Evolutionary conservation across 2,329 filamentous ascomycete species (phyloP), one percentile per base, ranked within the genome.

Genomic region (Beauveria scarabaeidicola): DNA sequence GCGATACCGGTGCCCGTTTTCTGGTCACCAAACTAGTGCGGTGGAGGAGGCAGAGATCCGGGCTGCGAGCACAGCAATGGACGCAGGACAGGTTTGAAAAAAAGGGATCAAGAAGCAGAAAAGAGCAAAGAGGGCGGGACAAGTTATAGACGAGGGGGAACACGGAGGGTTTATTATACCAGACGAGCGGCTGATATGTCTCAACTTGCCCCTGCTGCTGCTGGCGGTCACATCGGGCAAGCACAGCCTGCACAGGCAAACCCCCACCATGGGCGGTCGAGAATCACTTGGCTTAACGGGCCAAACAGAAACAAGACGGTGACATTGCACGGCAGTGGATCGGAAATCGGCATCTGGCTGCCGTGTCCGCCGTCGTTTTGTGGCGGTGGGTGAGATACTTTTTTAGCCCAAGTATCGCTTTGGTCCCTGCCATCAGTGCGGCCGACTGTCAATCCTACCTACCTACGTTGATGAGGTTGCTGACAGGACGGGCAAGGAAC

Each of bases 201-300:
- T 40, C 53, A 27, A 7, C 3, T 19, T 19, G 11, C 53, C 53
- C 41, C 21, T 27, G 48, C 19, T 11, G 11, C 29, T 13, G 29
- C 48, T 40, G 17, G 43, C 32, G 21, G 32, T 32, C 44, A 56
- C n/a, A 56, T 56, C n/a, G 53, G 53, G 53, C 43, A 47, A 27
- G n/a, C 29, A 48, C 27, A 40, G 53, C 43, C 38, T 21, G n/a
- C 29, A 48, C 27, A 40, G 29, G 19, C 29, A 48, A 36, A 40
- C 38, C 53, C 53, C 53, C 53, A 48, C 53, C 53, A 56, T 36
- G 15, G 10, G 53, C 53, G 53, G 53, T 48, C 53, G 53, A 56
- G 53, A 56, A 56, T 47, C 27, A 48, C 43, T 8, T n/a, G n/a
- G 9, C 52, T 36, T 36, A 29, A 56, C 43, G 41, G 27, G 25